Evolutionary conservation across 345 rosid species (phyloP).

Genomic region (Camelina laxa): DNA sequence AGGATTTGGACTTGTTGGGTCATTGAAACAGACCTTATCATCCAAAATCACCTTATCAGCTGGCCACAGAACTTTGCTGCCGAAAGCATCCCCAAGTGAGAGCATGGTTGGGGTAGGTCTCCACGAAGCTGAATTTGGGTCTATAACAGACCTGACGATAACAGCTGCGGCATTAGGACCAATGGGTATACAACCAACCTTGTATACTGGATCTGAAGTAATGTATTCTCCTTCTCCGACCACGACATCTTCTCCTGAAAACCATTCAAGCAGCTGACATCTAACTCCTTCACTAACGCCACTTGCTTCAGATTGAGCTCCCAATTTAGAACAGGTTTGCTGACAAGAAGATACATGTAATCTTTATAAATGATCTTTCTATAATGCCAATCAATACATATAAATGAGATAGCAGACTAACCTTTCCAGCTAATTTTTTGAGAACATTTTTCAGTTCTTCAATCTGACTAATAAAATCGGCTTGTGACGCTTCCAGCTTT

Average conservation of each 20-base stretch:
- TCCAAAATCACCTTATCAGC: not conserved
- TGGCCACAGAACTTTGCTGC: not conserved
- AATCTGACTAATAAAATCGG: not conserved
- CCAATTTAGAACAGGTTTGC: not conserved
- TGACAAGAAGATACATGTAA: not conserved
- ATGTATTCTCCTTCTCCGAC: not conserved
- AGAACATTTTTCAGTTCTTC: not conserved
- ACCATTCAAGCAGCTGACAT: not conserved
- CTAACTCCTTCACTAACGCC: not conserved
- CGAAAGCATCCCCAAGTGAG: not conserved
- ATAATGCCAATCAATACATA: not conserved
- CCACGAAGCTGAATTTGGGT: not conserved
- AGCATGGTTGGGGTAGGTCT: not conserved
- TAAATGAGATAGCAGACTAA: not conserved
- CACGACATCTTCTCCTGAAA: not conserved
- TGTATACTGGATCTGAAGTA: not conserved
- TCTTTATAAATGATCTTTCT: no score
- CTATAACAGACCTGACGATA: not conserved
- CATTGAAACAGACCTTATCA: not conserved
- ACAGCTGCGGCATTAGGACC: not conserved
- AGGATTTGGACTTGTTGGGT: not conserved
- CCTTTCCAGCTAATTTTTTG: not conserved
- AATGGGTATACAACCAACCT: not conserved
- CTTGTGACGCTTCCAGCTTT: not conserved
- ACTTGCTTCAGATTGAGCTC: not conserved